Evolutionary conservation across 805 yeast genomes (phyloP).

Genomic region (Ogataea minuta): DNA sequence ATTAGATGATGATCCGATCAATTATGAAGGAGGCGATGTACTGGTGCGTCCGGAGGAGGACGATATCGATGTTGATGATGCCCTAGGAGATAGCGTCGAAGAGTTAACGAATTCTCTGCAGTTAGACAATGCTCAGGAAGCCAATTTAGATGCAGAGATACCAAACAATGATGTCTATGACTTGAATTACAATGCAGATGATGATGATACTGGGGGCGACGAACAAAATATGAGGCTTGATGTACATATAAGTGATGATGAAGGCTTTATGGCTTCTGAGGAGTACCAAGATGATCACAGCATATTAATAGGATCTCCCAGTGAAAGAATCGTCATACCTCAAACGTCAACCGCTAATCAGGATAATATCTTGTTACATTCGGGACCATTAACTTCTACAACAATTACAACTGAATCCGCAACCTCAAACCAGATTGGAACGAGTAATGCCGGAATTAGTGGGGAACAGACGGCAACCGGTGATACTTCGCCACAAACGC

Average conservation of each 20-base stretch:
- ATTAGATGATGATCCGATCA: constrained; percentile 19
- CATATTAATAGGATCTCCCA: constrained; percentile 24
- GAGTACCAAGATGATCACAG: constrained; percentile 38
- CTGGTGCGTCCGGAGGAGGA: constrained; percentile 14
- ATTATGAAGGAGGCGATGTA: constrained; percentile 22
- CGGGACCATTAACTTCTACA: constrained; percentile 18
- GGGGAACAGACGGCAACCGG: constrained; percentile 16
- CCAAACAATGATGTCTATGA: constrained; percentile 41
- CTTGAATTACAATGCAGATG: constrained; percentile 33
- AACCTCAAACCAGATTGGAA: constrained; percentile 12
- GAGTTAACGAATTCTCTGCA: constrained; percentile 8
- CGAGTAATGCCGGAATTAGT: constrained; percentile 5
- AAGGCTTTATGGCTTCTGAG: constrained; percentile 37
- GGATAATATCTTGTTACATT: constrained; percentile 9
- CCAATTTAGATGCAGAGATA: constrained; percentile 47
- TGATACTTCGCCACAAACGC: constrained; percentile 23
- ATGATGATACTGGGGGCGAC: constrained; percentile 11
- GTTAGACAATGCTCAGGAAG: constrained; percentile 11
- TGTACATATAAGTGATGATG: constrained; percentile 17
- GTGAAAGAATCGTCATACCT: constrained; percentile 9
- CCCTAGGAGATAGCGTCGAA: constrained; percentile 29
- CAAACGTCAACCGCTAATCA: constrained; percentile 9
- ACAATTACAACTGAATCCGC: constrained; percentile 14
- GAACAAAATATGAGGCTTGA: not conserved
- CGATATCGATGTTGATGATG: constrained; percentile 8